These are phyloP conservation scores for Yarrowia deformans DNA, from an alignment of 805 yeast genomes.

Conservation along the genomic window DNA sequence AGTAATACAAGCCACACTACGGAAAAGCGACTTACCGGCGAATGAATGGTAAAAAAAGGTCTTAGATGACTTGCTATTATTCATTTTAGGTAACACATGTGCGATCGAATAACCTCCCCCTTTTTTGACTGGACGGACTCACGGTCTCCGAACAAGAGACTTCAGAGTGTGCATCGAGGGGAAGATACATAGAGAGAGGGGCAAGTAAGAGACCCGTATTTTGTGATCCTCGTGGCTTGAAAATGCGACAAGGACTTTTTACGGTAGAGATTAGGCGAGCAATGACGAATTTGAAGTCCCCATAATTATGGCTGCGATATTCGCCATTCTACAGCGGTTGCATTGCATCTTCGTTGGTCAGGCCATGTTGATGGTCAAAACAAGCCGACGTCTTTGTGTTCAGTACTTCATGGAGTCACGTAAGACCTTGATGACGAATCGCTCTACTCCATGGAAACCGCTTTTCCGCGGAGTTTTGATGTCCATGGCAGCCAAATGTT, in stretches of 20 bases:
- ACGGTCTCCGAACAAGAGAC: conserved; percentile 12
- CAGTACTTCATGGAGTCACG: neutral
- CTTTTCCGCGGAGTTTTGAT: neutral
- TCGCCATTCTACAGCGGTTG: too few species aligned
- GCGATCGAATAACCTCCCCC: neutral
- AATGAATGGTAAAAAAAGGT: neutral
- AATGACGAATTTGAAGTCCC: conserved; percentile 8
- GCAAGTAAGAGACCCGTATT: neutral
- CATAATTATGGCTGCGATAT: neutral
- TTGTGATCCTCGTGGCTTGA: neutral
- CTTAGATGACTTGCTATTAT: neutral
- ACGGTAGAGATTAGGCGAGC: too few species aligned
- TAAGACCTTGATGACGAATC: neutral
- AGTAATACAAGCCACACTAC: conserved; percentile 11
- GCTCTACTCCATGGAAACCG: neutral
- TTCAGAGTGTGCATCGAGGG: neutral
- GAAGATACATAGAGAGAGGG: neutral
- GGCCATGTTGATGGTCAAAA: too few species aligned
- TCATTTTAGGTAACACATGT: neutral
- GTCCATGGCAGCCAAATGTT: neutral
- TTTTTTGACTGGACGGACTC: neutral
- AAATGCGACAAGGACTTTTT: neutral
- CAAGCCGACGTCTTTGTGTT: too few species aligned
- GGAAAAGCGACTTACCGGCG: conserved; percentile 2
- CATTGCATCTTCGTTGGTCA: too few species aligned